These are phyloP conservation scores for Thraustotheca clavata DNA, from an alignment of 352 stramenopile genomes.

Conservation along the genomic window DNA sequence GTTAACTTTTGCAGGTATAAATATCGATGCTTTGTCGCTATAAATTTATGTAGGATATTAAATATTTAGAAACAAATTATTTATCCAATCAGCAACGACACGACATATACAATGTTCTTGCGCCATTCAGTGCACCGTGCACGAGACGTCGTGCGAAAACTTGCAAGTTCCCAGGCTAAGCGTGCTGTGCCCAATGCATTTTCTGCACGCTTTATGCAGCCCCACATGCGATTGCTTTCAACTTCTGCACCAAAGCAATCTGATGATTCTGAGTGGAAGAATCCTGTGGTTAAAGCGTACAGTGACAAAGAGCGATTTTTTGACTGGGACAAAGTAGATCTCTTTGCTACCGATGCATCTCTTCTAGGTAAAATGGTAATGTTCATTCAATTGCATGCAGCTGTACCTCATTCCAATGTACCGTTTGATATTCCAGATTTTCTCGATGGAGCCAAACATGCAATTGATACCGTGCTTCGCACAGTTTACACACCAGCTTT, in stretches of 20 bases:
- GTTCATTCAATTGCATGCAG: slow-evolving; percentile 8
- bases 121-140: background rate
- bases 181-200: background rate
- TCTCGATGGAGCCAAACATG: slow-evolving; percentile 6
- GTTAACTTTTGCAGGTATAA: too few species aligned
- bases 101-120: slow-evolving; percentile 13
- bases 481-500: slow-evolving; percentile 18
- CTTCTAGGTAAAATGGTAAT: slow-evolving; percentile 7
- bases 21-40: too few species aligned
- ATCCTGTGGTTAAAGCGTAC: background rate
- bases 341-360: slow-evolving; percentile 6
- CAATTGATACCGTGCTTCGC: slow-evolving; percentile 12
- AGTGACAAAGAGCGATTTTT: slow-evolving; percentile 12
- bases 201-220: background rate
- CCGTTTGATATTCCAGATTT: slow-evolving; percentile 13
- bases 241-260: background rate
- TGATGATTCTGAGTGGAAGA: background rate
- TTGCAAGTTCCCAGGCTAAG: too few species aligned
- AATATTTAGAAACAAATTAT: too few species aligned
- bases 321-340: background rate
- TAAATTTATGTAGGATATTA: too few species aligned
- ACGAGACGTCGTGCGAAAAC: background rate
- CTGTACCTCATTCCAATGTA: background rate
- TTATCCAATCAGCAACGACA: too few species aligned
- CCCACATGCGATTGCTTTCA: background rate